Evolutionary conservation across 306 rosid species (phyloP).

Genomic region (Malus sylvestris): DNA sequence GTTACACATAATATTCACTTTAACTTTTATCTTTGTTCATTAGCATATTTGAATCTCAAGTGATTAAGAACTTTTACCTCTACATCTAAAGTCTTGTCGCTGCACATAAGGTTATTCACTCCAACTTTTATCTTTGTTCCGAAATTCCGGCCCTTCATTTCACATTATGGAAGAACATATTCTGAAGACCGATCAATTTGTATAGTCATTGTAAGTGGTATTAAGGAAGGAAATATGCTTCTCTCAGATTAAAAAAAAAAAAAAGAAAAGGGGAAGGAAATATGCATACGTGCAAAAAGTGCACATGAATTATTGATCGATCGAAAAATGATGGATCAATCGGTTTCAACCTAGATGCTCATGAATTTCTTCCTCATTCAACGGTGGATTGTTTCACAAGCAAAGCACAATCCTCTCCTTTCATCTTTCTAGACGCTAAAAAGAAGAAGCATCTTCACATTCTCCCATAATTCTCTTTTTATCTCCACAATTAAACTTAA

Average conservation of each 20-base stretch:
- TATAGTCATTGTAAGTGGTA: no score
- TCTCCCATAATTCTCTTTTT: constrained; percentile 11
- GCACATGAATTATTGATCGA: background rate
- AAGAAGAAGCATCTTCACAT: constrained; percentile 28
- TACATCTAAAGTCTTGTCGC: no score
- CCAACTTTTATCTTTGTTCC: background rate
- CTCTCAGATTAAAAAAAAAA: no score
- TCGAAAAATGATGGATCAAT: background rate
- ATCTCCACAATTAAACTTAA: constrained; percentile 8
- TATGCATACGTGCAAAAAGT: no score
- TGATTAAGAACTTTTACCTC: no score
- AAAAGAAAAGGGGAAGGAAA: no score
- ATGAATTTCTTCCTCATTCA: constrained; percentile 11
- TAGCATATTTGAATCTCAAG: no score
- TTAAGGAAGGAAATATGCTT: no score
- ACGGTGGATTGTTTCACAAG: constrained; percentile 33
- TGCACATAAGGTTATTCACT: background rate
- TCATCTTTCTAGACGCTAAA: constrained; percentile 3
- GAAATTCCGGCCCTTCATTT: background rate
- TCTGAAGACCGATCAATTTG: no score
- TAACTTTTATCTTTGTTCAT: background rate
- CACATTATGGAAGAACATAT: background rate
- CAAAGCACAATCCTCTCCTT: constrained; percentile 42
- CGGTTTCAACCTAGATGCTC: background rate
- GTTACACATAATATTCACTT: background rate